A percentile compares a stretch with the other conserved stretches of the same genome.
These are phyloP conservation scores for Annulohypoxylon nitens DNA, from an alignment of 495 filamentous ascomycete species.

Conservation along the genomic window DNA sequence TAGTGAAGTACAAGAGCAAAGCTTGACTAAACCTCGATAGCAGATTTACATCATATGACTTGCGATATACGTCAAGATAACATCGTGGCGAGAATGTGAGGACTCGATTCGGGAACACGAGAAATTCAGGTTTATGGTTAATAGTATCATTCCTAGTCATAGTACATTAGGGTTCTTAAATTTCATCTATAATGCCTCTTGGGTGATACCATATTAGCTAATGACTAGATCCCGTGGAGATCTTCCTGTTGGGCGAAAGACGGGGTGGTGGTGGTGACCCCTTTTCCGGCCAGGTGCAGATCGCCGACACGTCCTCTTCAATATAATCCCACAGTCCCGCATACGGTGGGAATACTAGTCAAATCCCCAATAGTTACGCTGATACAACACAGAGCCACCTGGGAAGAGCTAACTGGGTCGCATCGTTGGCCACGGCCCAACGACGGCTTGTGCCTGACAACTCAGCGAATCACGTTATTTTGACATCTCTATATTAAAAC, in stretches of 20 bases:
- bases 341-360: slow-evolving; percentile 22
- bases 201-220: slow-evolving; percentile 21
- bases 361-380: slow-evolving; percentile 17
- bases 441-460: slow-evolving; percentile 42
- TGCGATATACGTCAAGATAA: slow-evolving; percentile 12
- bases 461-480: slow-evolving; percentile 41
- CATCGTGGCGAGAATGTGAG: slow-evolving; percentile 17
- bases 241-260: slow-evolving; percentile 25
- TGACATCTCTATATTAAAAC: slow-evolving; percentile 21
- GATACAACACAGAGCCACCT: slow-evolving; percentile 31
- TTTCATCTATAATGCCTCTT: neutral
- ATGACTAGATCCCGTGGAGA: slow-evolving; percentile 13
- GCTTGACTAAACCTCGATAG: neutral
- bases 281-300: slow-evolving; percentile 37
- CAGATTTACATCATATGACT: slow-evolving; percentile 12
- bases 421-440: slow-evolving; percentile 37
- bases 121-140: slow-evolving; percentile 29
- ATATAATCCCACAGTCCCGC: slow-evolving; percentile 37
- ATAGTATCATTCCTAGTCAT: slow-evolving; percentile 12
- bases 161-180: slow-evolving; percentile 5
- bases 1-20: neutral
- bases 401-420: slow-evolving; percentile 40
- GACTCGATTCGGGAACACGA: slow-evolving; percentile 32
- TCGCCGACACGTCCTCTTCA: slow-evolving; percentile 44
- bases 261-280: slow-evolving; percentile 29